Conservation (phyloP, 352 stramenopile genomes). For the Pseudoperonospora humuli region DNA sequence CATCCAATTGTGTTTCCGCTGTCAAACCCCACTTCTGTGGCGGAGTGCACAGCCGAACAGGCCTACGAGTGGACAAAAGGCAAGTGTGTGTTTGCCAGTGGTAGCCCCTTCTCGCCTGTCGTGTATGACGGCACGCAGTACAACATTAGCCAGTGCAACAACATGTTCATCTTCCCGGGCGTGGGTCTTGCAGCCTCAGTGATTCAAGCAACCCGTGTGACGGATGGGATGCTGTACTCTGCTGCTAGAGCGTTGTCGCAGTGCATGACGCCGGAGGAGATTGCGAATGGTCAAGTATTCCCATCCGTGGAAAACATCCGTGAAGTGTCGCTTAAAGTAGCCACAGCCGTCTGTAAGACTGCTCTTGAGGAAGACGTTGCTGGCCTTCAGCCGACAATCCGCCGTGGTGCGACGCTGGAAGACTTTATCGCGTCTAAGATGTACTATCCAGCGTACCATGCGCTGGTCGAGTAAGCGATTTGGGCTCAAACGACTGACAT, state of each 20-base stretch:
- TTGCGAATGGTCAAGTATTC: slow-evolving; percentile 90
- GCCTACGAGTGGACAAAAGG: slow-evolving; percentile 96
- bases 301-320: slow-evolving; percentile 90
- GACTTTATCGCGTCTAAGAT: slow-evolving; percentile 90
- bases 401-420: slow-evolving; percentile 69
- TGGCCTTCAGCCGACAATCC: slow-evolving; percentile 65
- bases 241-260: slow-evolving; percentile 90
- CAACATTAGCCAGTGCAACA: slow-evolving; percentile 89
- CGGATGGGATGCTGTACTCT: slow-evolving; percentile 94
- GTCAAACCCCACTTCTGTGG: slow-evolving; percentile 94
- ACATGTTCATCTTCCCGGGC: slow-evolving; percentile 97
- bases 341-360: slow-evolving; percentile 85
- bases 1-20: slow-evolving; percentile 95
- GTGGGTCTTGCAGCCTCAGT: slow-evolving; percentile 90
- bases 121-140: slow-evolving; percentile 75
- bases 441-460: slow-evolving; percentile 92
- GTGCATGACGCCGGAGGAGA: slow-evolving; percentile 89
- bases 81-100: slow-evolving; percentile 36
- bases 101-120: slow-evolving; percentile 2
- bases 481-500: not conserved
- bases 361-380: slow-evolving; percentile 87
- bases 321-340: slow-evolving; percentile 89
- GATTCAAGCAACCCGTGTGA: slow-evolving; percentile 66
- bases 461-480: slow-evolving; percentile 76
- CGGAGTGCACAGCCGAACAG: slow-evolving; percentile 94